These are phyloP conservation scores for Candida broadrunensis DNA, from an alignment of 805 yeast species.

Conservation along the genomic window DNA sequence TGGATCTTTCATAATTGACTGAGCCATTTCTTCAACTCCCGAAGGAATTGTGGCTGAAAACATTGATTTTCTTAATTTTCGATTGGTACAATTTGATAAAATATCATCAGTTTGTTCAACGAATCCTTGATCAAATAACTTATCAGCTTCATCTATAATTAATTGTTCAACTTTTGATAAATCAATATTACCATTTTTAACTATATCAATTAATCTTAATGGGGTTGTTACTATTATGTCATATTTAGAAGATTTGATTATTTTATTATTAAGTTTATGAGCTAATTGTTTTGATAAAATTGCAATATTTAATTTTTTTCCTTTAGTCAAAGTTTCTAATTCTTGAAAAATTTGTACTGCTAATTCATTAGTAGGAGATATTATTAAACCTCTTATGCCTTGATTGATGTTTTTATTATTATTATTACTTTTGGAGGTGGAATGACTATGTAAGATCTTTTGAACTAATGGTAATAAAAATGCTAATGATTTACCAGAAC, in stretches of 20 bases:
- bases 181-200: slow-evolving; percentile 58
- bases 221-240: slow-evolving; percentile 90
- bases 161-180: slow-evolving; percentile 68
- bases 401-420: slow-evolving; percentile 14
- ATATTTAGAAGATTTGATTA: slow-evolving; percentile 57
- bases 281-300: slow-evolving; percentile 71
- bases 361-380: slow-evolving; percentile 94
- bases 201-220: slow-evolving; percentile 75
- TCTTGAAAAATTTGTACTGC: slow-evolving; percentile 82
- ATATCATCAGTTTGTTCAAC: slow-evolving; percentile 89
- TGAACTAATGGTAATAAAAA: slow-evolving; percentile 82
- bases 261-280: slow-evolving; percentile 60
- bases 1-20: slow-evolving; percentile 79
- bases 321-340: slow-evolving; percentile 55
- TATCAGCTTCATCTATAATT: slow-evolving; percentile 95
- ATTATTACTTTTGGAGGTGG: slow-evolving; percentile 5
- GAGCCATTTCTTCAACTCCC: slow-evolving; percentile 84
- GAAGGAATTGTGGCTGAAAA: slow-evolving; percentile 96
- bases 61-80: slow-evolving; percentile 65
- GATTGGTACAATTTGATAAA: slow-evolving; percentile 53
- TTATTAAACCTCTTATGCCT: slow-evolving; percentile 71
- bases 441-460: slow-evolving; percentile 22
- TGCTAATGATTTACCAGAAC: slow-evolving; percentile 95
- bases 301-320: slow-evolving; percentile 56
- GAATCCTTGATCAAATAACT: slow-evolving; percentile 81